Evolutionary conservation across 2,329 filamentous ascomycete species (phyloP).

Genomic region (Phialocephala sp.): DNA sequence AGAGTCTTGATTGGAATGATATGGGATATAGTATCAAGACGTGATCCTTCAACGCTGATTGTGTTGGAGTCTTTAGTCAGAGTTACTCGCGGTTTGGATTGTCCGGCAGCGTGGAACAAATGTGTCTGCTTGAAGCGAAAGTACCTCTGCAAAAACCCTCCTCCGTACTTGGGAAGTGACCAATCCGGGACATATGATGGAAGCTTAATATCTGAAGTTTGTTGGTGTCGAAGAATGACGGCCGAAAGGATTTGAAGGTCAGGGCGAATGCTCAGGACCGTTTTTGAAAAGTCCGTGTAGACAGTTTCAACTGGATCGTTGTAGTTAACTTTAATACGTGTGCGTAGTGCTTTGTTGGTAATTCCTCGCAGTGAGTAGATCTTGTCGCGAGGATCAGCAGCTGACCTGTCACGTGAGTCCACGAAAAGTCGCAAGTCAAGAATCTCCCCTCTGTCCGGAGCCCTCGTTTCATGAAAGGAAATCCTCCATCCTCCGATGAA

Average conservation of each 20-base stretch:
- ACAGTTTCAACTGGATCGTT: neutral
- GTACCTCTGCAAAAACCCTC: constrained; percentile 10
- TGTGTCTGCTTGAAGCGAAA: constrained; percentile 13
- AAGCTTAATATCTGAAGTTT: neutral
- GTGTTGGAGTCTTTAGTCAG: no score
- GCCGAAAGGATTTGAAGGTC: constrained; percentile 8
- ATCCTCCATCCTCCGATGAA: neutral
- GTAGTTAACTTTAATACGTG: constrained; percentile 10
- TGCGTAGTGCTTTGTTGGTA: neutral
- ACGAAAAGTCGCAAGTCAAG: neutral
- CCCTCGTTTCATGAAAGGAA: neutral
- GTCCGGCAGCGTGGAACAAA: constrained; percentile 6
- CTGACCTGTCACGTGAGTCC: neutral
- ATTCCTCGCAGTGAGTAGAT: neutral
- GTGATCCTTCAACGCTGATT: no score
- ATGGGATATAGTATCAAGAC: constrained; percentile 13
- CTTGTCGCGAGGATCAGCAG: neutral
- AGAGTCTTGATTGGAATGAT: no score
- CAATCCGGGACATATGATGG: constrained; percentile 12
- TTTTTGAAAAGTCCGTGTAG: constrained; percentile 1
- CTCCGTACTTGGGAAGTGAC: constrained; percentile 6
- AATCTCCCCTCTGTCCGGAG: neutral
- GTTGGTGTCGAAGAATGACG: constrained; percentile 8
- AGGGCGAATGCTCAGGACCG: constrained; percentile 1
- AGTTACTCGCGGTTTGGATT: constrained; percentile 2